Percentiles rank a stretch among this genome's conserved stretches.
phyloP scores from a whole-genome alignment of 1,284 basidiomycete species.

The Irpex sp. region DNA sequence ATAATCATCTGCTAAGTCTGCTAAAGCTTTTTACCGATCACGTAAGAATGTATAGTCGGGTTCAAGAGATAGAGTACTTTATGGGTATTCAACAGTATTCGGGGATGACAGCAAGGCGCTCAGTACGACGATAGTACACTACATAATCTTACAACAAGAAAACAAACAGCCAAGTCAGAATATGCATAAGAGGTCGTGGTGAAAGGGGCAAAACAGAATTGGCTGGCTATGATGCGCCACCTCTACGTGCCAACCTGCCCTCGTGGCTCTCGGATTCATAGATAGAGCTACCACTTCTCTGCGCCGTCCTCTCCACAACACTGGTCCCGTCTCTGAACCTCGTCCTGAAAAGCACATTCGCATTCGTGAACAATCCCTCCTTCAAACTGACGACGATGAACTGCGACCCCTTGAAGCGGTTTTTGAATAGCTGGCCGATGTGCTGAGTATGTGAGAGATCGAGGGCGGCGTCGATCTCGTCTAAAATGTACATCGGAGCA shows the following conservation, averaged over 20 bases:
- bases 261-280: slow-evolving; percentile 19
- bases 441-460: slow-evolving; percentile 97
- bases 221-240: not conserved
- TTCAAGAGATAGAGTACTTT: too few species aligned
- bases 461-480: slow-evolving; percentile 96
- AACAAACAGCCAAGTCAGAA: not conserved
- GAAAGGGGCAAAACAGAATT: not conserved
- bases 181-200: not conserved
- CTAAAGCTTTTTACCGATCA: too few species aligned
- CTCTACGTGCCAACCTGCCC: not conserved
- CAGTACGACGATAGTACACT: not conserved
- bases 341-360: slow-evolving; percentile 94
- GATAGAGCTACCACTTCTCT: slow-evolving; percentile 49
- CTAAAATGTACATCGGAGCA: slow-evolving; percentile 99
- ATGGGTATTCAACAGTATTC: too few species aligned
- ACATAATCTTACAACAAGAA: not conserved
- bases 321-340: slow-evolving; percentile 91
- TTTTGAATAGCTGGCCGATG: slow-evolving; percentile 94
- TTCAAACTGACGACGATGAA: slow-evolving; percentile 98
- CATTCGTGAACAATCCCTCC: slow-evolving; percentile 97
- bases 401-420: slow-evolving; percentile 96
- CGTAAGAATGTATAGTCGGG: too few species aligned
- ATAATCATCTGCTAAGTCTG: too few species aligned
- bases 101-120: not conserved
- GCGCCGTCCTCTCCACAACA: slow-evolving; percentile 78